These are phyloP conservation scores for Solanum peruvianum DNA, from an alignment of 257 asterid species.

Conservation along the genomic window DNA sequence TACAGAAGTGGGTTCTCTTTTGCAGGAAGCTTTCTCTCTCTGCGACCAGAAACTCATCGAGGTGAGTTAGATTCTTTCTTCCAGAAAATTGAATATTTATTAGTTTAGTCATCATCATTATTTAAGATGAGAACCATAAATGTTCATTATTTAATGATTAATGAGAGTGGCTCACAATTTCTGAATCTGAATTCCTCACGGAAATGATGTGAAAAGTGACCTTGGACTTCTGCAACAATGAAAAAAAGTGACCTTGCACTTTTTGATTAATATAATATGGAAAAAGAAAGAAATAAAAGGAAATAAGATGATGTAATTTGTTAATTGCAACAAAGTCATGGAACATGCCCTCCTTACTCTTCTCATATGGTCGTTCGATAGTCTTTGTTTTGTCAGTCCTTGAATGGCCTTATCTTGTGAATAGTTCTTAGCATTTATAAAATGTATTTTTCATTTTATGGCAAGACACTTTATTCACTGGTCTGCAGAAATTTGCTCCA, in stretches of 20 bases:
- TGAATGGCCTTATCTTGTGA: background rate
- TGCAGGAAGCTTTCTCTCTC: slow-evolving; percentile 87
- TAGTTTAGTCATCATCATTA: background rate
- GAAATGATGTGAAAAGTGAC: background rate
- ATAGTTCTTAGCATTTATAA: background rate
- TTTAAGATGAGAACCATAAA: background rate
- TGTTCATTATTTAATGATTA: background rate
- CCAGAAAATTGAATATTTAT: background rate
- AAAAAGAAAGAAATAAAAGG: background rate
- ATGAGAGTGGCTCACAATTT: background rate
- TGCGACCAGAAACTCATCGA: slow-evolving; percentile 68
- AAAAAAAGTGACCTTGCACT: background rate
- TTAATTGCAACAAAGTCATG: background rate
- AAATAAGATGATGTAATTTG: background rate
- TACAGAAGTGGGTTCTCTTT: slow-evolving; percentile 4
- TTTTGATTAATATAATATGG: background rate
- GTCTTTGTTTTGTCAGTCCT: background rate
- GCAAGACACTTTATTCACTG: background rate
- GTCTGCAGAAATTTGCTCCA: background rate
- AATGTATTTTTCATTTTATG: background rate
- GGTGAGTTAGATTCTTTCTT: slow-evolving; percentile 27
- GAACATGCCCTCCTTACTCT: background rate
- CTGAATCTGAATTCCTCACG: background rate
- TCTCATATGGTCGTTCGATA: background rate
- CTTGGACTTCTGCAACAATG: background rate